These are phyloP conservation scores for Pseudoneurospora amorphoporcata DNA, from an alignment of 495 filamentous ascomycete genomes.

Conservation along the genomic window DNA sequence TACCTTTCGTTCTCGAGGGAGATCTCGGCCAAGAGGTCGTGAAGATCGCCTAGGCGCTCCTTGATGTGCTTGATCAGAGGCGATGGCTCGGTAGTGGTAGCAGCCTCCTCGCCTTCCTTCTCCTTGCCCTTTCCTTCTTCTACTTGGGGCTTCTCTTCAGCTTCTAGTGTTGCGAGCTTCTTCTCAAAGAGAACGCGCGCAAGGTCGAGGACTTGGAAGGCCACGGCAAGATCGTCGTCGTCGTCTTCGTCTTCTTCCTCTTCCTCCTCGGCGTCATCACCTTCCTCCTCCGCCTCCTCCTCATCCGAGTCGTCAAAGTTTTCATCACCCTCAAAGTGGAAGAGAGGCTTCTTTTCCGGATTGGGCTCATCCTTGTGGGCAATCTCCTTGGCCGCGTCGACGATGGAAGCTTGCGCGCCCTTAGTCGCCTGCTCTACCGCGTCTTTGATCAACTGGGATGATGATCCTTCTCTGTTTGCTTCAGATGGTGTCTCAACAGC, in stretches of 20 bases:
- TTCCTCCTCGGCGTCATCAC: constrained; percentile 31
- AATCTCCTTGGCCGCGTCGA: constrained; percentile 30
- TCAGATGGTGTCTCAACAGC: constrained; percentile 1
- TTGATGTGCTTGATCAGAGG: constrained; percentile 52
- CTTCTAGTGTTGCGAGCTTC: constrained; percentile 32
- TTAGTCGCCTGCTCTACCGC: constrained; percentile 43
- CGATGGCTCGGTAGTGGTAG: constrained; percentile 22
- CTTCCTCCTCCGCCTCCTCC: constrained; percentile 49
- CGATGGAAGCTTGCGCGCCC: constrained; percentile 29
- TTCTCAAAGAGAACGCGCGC: constrained; percentile 68
- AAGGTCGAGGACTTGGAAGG: constrained; percentile 86
- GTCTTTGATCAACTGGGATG: constrained; percentile 21
- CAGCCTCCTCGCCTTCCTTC: constrained; percentile 9
- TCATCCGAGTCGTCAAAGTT: constrained; percentile 79
- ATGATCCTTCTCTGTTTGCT: constrained; percentile 24
- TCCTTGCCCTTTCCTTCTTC: constrained; percentile 46
- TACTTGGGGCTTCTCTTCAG: constrained; percentile 20
- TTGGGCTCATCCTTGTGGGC: constrained; percentile 24
- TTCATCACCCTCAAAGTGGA: constrained; percentile 90
- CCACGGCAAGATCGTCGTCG: constrained; percentile 84
- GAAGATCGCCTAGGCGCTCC: constrained; percentile 79
- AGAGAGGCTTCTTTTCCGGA: constrained; percentile 54
- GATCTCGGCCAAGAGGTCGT: constrained; percentile 88
- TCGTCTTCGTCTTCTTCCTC: constrained; percentile 65
- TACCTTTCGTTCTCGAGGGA: constrained; percentile 82